Evolutionary conservation across 805 yeast genomes (phyloP).

Genomic region (Candida multigemmis): DNA sequence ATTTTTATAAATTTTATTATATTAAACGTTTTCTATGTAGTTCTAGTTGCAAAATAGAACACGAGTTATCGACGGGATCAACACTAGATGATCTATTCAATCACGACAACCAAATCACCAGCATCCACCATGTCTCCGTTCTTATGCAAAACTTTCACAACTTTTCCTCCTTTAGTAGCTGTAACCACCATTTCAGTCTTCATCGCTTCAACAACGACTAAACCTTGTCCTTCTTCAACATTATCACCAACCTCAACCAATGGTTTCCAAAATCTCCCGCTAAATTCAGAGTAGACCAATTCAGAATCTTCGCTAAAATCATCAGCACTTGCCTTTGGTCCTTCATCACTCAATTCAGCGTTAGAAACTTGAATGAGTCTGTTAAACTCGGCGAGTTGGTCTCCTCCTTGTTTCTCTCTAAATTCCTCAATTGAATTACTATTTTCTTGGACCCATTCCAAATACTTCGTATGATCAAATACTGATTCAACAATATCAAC

Average conservation of each 20-base stretch:
- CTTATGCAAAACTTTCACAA: slow-evolving; percentile 60
- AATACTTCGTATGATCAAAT: slow-evolving; percentile 75
- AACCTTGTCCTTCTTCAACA: slow-evolving; percentile 67
- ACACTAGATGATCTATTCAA: slow-evolving; percentile 41
- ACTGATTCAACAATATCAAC: slow-evolving; percentile 69
- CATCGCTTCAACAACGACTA: slow-evolving; percentile 94
- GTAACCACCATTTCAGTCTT: slow-evolving; percentile 92
- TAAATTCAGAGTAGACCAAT: slow-evolving; percentile 83
- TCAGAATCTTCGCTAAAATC: slow-evolving; percentile 75
- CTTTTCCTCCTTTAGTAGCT: slow-evolving; percentile 65
- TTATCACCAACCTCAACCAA: slow-evolving; percentile 69
- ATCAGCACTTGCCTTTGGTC: slow-evolving; percentile 32
- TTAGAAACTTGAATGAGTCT: slow-evolving; percentile 73
- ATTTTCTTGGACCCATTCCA: slow-evolving; percentile 70
- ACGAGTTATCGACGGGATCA: too few relatives aligned
- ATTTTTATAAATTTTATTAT: too few relatives aligned
- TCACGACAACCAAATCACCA: slow-evolving; percentile 88
- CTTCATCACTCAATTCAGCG: slow-evolving; percentile 55
- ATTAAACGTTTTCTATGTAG: too few relatives aligned
- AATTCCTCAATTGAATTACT: slow-evolving; percentile 63
- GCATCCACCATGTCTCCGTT: slow-evolving; percentile 97
- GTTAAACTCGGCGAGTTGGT: slow-evolving; percentile 79
- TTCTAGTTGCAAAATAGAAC: too few relatives aligned
- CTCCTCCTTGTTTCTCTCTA: slow-evolving; percentile 63
- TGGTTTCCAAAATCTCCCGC: slow-evolving; percentile 97